Evolutionary conservation across 2,329 filamentous ascomycete species (phyloP).

Genomic region (Talaromyces sp.): DNA sequence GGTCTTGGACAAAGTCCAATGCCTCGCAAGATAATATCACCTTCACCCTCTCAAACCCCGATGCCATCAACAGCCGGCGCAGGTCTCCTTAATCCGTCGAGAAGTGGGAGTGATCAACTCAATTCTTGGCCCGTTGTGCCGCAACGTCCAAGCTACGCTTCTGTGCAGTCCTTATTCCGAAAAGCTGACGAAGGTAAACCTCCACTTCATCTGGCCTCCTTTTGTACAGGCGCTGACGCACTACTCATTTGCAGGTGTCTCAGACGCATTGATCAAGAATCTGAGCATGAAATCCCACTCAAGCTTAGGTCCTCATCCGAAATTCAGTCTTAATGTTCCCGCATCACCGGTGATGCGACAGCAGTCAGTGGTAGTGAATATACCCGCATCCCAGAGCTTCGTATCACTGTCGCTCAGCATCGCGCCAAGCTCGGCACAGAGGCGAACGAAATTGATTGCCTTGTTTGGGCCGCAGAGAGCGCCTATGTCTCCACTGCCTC

Average conservation of each 20-base stretch:
- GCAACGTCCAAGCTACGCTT: conserved; percentile 18
- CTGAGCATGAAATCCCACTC: conserved; percentile 67
- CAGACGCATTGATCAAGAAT: conserved; percentile 64
- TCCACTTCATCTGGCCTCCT: neutral
- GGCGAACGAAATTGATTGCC: conserved; percentile 75
- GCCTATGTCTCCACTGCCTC: conserved; percentile 54
- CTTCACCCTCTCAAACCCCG: conserved; percentile 6
- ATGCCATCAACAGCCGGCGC: neutral
- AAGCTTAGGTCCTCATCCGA: conserved; percentile 58
- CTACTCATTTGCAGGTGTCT: conserved; percentile 39
- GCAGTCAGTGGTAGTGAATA: conserved; percentile 68
- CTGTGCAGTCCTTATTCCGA: conserved; percentile 42
- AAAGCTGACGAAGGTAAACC: conserved; percentile 48
- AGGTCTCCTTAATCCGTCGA: neutral
- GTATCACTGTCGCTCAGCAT: conserved; percentile 69
- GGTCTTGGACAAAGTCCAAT: conserved; percentile 16
- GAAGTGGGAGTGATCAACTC: neutral
- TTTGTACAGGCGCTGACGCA: neutral
- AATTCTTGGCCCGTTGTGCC: neutral
- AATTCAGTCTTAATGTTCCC: conserved; percentile 61
- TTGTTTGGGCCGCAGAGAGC: conserved; percentile 63
- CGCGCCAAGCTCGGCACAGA: conserved; percentile 59
- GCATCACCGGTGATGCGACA: conserved; percentile 64
- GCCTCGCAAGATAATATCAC: conserved; percentile 5
- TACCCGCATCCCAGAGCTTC: conserved; percentile 65